These are phyloP conservation scores for Dysphania ambrosioides DNA, from an alignment of 148 eudicot genomes.

Conservation along the genomic window DNA sequence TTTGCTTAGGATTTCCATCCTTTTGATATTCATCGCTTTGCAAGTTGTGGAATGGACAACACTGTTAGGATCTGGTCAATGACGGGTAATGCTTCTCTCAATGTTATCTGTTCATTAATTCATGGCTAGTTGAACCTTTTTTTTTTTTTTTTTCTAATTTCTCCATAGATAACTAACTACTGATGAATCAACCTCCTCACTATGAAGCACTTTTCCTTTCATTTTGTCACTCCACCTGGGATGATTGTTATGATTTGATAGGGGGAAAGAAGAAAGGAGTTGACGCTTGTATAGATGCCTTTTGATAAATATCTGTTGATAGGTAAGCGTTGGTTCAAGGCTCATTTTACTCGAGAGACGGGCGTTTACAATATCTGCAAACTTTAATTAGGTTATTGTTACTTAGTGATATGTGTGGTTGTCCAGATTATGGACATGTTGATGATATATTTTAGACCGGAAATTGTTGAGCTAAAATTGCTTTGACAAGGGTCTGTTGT, in stretches of 20 bases:
- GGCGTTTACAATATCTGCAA: neutral
- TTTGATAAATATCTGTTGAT: neutral
- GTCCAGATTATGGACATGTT: neutral
- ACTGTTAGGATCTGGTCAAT: constrained; percentile 97
- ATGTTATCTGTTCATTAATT: neutral
- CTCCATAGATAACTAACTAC: too few relatives aligned
- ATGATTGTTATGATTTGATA: neutral
- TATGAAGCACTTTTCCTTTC: neutral
- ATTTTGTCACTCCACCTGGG: neutral
- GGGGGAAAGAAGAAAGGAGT: too few relatives aligned
- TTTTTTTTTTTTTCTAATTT: too few relatives aligned
- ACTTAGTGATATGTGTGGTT: neutral
- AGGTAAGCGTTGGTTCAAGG: neutral
- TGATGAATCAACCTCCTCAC: too few relatives aligned
- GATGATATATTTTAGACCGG: neutral
- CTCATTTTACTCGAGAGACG: neutral
- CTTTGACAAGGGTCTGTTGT: neutral
- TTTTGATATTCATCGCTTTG: constrained; percentile 87
- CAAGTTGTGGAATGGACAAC: constrained; percentile 99
- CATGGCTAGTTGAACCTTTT: too few relatives aligned
- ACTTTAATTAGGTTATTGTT: neutral
- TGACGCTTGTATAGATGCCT: too few relatives aligned
- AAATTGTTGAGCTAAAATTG: neutral
- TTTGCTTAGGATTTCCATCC: constrained; percentile 85
- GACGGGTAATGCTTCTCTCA: constrained; percentile 54